phyloP scores from a whole-genome alignment of 495 filamentous ascomycete genomes.

The Apiosordaria backusii region DNA sequence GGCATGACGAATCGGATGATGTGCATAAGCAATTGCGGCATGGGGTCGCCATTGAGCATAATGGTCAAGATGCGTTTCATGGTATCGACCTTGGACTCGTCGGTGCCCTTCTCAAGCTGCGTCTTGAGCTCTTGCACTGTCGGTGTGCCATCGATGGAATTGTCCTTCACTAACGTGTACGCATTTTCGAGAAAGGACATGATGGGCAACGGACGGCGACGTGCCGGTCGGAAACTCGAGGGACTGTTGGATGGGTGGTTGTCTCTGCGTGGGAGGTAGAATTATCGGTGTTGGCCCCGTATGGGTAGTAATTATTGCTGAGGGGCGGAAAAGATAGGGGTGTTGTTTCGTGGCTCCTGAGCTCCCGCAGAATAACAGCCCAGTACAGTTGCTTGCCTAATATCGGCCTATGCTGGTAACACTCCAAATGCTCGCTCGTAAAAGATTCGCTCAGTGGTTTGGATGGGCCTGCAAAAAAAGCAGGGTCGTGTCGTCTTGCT shows the following conservation, averaged over 20 bases:
- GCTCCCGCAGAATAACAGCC: constrained; percentile 5
- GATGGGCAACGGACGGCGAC: constrained; percentile 42
- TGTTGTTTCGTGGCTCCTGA: constrained; percentile 8
- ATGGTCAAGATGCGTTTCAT: constrained; percentile 97
- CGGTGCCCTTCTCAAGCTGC: constrained; percentile 94
- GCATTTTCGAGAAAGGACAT: constrained; percentile 96
- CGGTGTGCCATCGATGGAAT: constrained; percentile 79
- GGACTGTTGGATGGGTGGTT: background rate
- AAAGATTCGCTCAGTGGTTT: constrained; percentile 13
- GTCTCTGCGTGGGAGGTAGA: background rate
- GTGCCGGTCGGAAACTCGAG: constrained; percentile 13
- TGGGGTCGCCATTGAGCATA: constrained; percentile 97
- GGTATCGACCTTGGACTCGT: constrained; percentile 95
- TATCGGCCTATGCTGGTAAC: constrained; percentile 3
- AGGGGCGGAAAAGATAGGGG: constrained; percentile 10
- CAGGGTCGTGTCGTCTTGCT: constrained; percentile 13
- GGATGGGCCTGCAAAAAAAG: constrained; percentile 10
- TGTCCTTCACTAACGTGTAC: constrained; percentile 96
- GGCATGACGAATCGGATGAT: constrained; percentile 99
- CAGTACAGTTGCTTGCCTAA: background rate
- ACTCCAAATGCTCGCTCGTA: background rate
- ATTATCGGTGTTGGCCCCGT: background rate
- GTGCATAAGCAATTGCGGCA: constrained; percentile 95
- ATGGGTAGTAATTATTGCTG: constrained; percentile 15
- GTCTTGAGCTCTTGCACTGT: constrained; percentile 84